phyloP scores from a whole-genome alignment of 441 rosid species.

The Rhodomyrtus psidioides region DNA sequence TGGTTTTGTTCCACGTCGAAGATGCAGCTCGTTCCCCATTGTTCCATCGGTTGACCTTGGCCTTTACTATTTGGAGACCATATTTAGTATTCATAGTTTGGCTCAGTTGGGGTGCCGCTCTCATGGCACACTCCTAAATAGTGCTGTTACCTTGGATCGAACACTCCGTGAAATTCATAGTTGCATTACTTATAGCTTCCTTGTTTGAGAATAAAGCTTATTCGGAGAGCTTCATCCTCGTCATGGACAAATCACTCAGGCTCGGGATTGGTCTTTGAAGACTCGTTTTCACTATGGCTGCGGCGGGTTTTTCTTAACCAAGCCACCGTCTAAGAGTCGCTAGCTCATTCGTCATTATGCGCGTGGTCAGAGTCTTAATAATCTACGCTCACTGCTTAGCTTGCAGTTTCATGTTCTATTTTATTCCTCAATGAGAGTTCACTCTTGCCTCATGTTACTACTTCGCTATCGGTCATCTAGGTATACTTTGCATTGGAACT shows the following conservation, averaged over 20 bases:
- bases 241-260: neutral
- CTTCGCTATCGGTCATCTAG: rapidly evolving
- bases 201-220: too few relatives aligned
- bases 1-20: rapidly evolving
- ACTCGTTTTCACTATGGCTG: neutral
- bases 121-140: rapidly evolving
- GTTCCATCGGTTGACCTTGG: neutral
- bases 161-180: too few relatives aligned
- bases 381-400: neutral
- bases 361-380: neutral
- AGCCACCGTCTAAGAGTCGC: rapidly evolving
- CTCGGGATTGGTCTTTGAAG: neutral
- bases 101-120: rapidly evolving
- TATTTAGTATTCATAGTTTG: neutral
- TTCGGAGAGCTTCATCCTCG: neutral
- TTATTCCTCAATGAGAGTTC: neutral
- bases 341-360: rapidly evolving
- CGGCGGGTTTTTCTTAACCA: rapidly evolving
- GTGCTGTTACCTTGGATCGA: neutral
- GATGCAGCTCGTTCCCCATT: rapidly evolving
- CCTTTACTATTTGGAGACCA: neutral
- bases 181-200: too few relatives aligned
- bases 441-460: rapidly evolving
- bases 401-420: neutral
- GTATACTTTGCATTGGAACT: neutral